Base-by-base conservation (phyloP, 345 rosid genomes). In the Brassica carinata region DNA sequence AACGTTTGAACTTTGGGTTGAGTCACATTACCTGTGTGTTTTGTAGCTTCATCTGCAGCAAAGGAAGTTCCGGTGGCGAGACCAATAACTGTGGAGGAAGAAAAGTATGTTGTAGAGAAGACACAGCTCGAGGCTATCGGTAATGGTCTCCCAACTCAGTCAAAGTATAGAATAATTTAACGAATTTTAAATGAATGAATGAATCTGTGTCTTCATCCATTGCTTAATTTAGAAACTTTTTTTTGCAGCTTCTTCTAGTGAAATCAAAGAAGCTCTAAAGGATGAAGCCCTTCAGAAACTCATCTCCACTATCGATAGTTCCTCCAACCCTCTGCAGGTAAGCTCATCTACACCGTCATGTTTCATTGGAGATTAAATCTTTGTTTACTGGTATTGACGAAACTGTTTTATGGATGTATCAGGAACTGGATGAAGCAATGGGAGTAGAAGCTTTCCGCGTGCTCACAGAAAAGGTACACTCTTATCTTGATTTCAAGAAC, bases 71-170 rank as follows among this genome's bases (percentile, higher is more conserved):
- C 69, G 0, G 70, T 69, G 61, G 85, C 74, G 73, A 88, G 86
- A 71, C 85, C 85, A 71, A 55, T 92, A 74, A 61, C n/a, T 74
- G 90, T 85, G 70, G 89, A 84, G 57, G 86, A 82, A 66, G 84
- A 85, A 10, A 80, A 78, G 53, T 77, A 79, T 73, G 83, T 88
- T 65, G 69, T 92, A 66, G 87, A 73, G 53, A 85, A 82, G 75
- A 36, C 73, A 68, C 90, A 91, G 66, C 69, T 90, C 26, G 83
- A 87, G 77, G 88, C 92, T 33, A 82, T 93, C 53, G 97, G 98
- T 93, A 85, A 77, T 11, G 8, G 18, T 53, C 27, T 55, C 58
- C n/a, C 23, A 5, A 36, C 67, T 67, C 5, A 18, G 10, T 73
- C 67, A 34, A 7, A 4, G 13, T 45, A 18, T 55, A 40, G 4